Conservation (phyloP, 2,329 filamentous ascomycete species). For the Aspergillus nomiae region DNA sequence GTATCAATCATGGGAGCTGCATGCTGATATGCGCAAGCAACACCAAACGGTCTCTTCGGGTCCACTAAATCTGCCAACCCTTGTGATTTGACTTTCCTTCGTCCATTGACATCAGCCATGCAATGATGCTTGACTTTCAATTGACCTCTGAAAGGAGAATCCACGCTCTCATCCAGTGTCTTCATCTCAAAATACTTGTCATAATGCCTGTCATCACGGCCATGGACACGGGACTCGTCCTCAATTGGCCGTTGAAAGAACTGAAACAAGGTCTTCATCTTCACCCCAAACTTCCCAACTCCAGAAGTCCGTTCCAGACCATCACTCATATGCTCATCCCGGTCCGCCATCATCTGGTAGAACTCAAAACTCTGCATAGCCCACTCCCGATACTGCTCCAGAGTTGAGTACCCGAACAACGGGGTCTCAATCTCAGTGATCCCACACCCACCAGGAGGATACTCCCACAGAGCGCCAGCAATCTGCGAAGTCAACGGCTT, state of each 20-base stretch:
- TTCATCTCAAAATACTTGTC: neutral
- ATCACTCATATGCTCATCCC: neutral
- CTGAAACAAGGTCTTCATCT: conserved; percentile 3
- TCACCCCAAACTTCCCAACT: neutral
- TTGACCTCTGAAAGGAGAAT: neutral
- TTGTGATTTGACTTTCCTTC: neutral
- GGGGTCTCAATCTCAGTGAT: neutral
- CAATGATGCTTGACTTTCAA: neutral
- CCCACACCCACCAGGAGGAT: conserved; percentile 1
- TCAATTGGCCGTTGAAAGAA: neutral
- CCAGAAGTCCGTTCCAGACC: neutral
- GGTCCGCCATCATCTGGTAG: neutral
- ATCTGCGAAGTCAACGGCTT: neutral
- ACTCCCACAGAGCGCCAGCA: conserved; percentile 3
- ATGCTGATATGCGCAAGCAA: neutral
- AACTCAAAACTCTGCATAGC: conserved; percentile 3
- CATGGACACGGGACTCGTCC: neutral
- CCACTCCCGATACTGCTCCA: conserved; percentile 2
- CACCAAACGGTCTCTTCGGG: neutral
- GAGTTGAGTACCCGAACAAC: neutral
- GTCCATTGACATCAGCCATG: neutral
- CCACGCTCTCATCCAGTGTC: neutral
- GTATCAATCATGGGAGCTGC: conserved; percentile 1
- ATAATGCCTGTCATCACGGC: neutral
- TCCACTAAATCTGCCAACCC: neutral